These are phyloP conservation scores for Noccaea caerulescens DNA, from an alignment of 345 rosid species.

Conservation along the genomic window DNA sequence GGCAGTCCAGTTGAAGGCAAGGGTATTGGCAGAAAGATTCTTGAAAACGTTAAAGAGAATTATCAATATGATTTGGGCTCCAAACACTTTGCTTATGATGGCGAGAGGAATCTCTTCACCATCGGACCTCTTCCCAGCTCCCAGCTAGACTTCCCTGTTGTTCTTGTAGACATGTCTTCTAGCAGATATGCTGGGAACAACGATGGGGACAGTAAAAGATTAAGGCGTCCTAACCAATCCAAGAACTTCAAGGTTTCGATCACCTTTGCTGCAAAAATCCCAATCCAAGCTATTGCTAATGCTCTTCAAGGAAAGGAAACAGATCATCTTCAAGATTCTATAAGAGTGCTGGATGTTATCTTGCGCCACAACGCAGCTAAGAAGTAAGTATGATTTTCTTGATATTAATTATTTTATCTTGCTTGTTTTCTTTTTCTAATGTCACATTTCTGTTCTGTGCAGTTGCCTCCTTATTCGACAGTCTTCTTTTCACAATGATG, in stretches of 20 bases:
- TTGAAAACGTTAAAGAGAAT: constrained; percentile 66
- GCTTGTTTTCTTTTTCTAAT: background rate
- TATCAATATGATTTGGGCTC: constrained; percentile 57
- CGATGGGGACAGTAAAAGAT: constrained; percentile 59
- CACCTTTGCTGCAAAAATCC: constrained; percentile 70
- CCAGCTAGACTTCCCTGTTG: constrained; percentile 65
- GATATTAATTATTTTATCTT: background rate
- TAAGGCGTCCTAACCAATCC: constrained; percentile 55
- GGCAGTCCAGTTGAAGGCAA: constrained; percentile 67
- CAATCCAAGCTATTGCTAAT: constrained; percentile 68
- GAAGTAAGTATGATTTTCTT: constrained; percentile 48
- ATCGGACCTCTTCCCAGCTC: constrained; percentile 66
- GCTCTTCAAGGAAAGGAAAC: constrained; percentile 73
- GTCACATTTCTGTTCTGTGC: background rate
- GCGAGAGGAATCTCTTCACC: constrained; percentile 74
- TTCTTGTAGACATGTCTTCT: constrained; percentile 59
- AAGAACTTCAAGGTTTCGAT: constrained; percentile 63
- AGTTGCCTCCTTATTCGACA: constrained; percentile 56
- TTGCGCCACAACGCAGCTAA: constrained; percentile 77
- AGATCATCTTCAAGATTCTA: constrained; percentile 62
- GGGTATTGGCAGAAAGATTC: constrained; percentile 67
- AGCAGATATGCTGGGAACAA: constrained; percentile 49
- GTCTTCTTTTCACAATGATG: constrained; percentile 36
- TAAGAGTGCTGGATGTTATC: constrained; percentile 73
- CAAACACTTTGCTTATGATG: constrained; percentile 81